A percentile compares a stretch with the other conserved stretches of the same genome.
Evolutionary conservation across 2,329 filamentous ascomycete genomes (phyloP).

Genomic region (Diaporthe citrichinensis): DNA sequence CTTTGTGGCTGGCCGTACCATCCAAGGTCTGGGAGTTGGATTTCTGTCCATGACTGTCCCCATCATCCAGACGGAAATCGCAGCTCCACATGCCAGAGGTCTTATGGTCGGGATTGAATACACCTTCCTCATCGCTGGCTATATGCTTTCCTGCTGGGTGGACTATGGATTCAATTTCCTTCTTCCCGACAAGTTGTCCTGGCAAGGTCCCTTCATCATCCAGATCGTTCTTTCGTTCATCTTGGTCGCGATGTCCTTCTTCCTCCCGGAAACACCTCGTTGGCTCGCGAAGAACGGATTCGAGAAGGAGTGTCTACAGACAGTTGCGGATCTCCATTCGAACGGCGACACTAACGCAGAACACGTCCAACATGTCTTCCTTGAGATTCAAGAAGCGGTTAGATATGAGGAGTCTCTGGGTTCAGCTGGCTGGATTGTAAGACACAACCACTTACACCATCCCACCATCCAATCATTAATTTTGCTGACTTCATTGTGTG

Average conservation of each 20-base stretch:
- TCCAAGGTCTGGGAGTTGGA: neutral
- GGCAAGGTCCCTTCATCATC: neutral
- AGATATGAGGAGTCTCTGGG: slow-evolving; percentile 36
- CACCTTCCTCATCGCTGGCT: neutral
- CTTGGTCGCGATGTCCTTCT: neutral
- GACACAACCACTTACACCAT: neutral
- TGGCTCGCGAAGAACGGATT: slow-evolving; percentile 56
- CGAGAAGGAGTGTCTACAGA: slow-evolving; percentile 52
- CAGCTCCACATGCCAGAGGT: neutral
- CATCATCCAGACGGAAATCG: neutral
- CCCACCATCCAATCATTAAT: neutral
- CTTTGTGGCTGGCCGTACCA: neutral
- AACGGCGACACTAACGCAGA: slow-evolving; percentile 52
- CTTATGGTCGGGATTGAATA: neutral
- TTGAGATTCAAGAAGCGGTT: slow-evolving; percentile 43
- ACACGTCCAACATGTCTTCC: slow-evolving; percentile 53
- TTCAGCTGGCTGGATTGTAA: neutral
- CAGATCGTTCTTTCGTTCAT: neutral
- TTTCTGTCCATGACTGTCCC: neutral
- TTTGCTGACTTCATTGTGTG: neutral
- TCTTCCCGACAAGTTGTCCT: neutral
- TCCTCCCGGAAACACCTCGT: slow-evolving; percentile 53
- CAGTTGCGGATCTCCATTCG: slow-evolving; percentile 56
- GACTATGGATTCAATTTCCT: neutral
- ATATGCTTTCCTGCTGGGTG: neutral